Evolutionary conservation across 805 yeast genomes (phyloP).

Genomic region (Nakazawaea wyomingensis): DNA sequence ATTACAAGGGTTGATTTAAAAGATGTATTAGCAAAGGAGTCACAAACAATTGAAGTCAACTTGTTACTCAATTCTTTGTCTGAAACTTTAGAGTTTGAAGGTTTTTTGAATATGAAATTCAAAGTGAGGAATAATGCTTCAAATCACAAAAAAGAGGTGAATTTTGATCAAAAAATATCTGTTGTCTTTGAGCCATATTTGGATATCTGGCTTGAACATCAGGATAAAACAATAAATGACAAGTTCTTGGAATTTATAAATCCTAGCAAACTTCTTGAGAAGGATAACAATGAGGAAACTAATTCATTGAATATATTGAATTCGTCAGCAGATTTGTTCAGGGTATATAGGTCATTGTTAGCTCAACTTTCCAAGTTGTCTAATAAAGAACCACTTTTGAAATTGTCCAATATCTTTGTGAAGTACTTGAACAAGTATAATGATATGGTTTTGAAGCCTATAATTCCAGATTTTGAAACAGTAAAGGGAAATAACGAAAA

Average conservation of each 20-base stretch:
- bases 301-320: conserved; percentile 66
- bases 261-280: conserved; percentile 46
- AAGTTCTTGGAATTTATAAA: conserved; percentile 63
- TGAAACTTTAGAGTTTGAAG: conserved; percentile 81
- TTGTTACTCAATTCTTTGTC: conserved; percentile 63
- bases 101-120: conserved; percentile 59
- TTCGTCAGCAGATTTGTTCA: conserved; percentile 83
- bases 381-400: conserved; percentile 42
- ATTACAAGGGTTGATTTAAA: conserved; percentile 65
- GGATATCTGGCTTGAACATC: conserved; percentile 81
- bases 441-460: conserved; percentile 41
- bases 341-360: conserved; percentile 66
- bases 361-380: conserved; percentile 64
- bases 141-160: conserved; percentile 22
- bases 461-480: conserved; percentile 36
- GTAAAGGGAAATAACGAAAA: conserved; percentile 25
- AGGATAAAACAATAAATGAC: conserved; percentile 56
- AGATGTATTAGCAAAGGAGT: conserved; percentile 39
- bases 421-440: conserved; percentile 61
- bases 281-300: conserved; percentile 29
- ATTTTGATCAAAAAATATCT: conserved; percentile 43
- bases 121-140: conserved; percentile 26
- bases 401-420: conserved; percentile 53
- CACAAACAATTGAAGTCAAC: conserved; percentile 50
- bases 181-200: conserved; percentile 81